Conservation (phyloP, 2,329 filamentous ascomycete genomes). For the Drechslerella coelobrocha region DNA sequence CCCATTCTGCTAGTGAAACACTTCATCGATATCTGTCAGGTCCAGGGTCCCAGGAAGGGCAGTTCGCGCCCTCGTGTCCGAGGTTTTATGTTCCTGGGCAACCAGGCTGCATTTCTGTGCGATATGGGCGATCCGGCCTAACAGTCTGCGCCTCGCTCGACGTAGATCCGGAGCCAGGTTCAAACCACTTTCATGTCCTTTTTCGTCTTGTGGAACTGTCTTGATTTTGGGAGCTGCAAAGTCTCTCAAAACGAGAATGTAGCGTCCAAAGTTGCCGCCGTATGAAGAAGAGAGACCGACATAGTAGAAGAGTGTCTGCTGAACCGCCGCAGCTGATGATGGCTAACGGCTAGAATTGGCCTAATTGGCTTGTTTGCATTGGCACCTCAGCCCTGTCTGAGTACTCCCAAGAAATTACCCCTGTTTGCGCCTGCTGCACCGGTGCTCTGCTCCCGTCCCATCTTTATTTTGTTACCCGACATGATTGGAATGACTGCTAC, state of each 20-base stretch:
- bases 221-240: conserved; percentile 3
- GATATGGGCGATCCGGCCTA: background rate
- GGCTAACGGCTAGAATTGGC: conserved; percentile 5
- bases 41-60: conserved; percentile 27
- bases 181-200: background rate
- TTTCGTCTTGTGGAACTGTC: background rate
- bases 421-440: conserved; percentile 19
- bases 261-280: conserved; percentile 1
- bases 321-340: background rate
- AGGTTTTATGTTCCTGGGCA: conserved; percentile 25
- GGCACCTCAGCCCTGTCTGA: conserved; percentile 30
- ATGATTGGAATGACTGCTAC: background rate
- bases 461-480: conserved; percentile 6
- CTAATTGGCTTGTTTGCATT: conserved; percentile 14
- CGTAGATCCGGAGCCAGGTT: conserved; percentile 19
- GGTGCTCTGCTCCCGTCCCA: conserved; percentile 8
- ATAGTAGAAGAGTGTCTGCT: background rate
- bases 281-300: background rate
- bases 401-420: conserved; percentile 9
- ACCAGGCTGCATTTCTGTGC: conserved; percentile 2
- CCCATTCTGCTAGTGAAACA: background rate
- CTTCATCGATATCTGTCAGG: conserved; percentile 3
- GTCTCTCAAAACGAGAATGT: background rate
- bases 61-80: conserved; percentile 27
- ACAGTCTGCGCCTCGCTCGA: conserved; percentile 22